phyloP scores from a whole-genome alignment of 805 yeast species.

The Scheffersomyces lignosus region DNA sequence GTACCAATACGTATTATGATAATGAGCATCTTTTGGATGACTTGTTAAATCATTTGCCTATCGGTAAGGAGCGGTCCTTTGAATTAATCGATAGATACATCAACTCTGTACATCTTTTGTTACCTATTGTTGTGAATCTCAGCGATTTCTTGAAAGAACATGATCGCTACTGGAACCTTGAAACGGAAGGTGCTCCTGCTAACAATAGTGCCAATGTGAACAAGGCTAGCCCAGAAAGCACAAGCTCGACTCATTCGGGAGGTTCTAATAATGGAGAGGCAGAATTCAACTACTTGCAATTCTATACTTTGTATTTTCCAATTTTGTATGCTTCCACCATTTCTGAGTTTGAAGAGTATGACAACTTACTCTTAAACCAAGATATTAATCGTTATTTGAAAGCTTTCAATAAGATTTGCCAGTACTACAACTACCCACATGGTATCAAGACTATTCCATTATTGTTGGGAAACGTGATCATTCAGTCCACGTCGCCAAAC shows the following conservation, averaged over 20 bases:
- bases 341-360: slow-evolving; percentile 59
- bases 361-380: slow-evolving; percentile 44
- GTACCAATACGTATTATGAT: slow-evolving; percentile 39
- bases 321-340: slow-evolving; percentile 58
- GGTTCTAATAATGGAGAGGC: slow-evolving; percentile 15
- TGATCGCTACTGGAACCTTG: slow-evolving; percentile 48
- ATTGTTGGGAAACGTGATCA: slow-evolving; percentile 48
- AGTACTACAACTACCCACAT: slow-evolving; percentile 51
- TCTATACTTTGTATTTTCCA: slow-evolving; percentile 51
- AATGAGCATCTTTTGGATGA: slow-evolving; percentile 35
- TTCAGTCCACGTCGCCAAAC: slow-evolving; percentile 54
- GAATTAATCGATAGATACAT: slow-evolving; percentile 49
- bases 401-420: slow-evolving; percentile 50
- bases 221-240: slow-evolving; percentile 6
- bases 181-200: neutral
- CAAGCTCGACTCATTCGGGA: slow-evolving; percentile 6
- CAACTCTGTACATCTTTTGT: slow-evolving; percentile 54
- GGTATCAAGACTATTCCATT: slow-evolving; percentile 43
- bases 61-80: slow-evolving; percentile 41
- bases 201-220: neutral
- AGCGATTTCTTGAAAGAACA: slow-evolving; percentile 45
- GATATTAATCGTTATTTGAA: slow-evolving; percentile 52
- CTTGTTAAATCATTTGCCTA: slow-evolving; percentile 46
- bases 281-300: slow-evolving; percentile 42
- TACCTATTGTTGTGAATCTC: slow-evolving; percentile 51